phyloP scores from a whole-genome alignment of 2,329 filamentous ascomycete species.

The Pseudogymnoascus sp. region DNA sequence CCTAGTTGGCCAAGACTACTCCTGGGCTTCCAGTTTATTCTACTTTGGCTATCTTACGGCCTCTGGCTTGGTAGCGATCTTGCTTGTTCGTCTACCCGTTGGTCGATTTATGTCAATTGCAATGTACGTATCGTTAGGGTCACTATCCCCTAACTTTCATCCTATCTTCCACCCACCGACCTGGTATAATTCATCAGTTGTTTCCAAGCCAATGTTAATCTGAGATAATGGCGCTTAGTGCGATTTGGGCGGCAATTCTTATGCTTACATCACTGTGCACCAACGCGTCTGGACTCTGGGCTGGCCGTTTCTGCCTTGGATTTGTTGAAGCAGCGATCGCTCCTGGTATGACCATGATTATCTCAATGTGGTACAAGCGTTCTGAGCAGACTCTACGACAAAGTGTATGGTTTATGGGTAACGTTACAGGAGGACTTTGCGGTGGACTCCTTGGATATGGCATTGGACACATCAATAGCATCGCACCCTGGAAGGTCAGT shows the following conservation, averaged over 20 bases:
- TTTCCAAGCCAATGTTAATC: neutral
- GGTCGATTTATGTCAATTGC: conserved; percentile 6
- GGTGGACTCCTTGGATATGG: conserved; percentile 30
- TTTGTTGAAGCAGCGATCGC: conserved; percentile 20
- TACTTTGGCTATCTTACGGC: conserved; percentile 11
- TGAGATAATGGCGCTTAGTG: neutral
- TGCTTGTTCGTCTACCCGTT: conserved; percentile 15
- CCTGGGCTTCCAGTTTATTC: conserved; percentile 10
- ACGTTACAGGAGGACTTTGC: neutral
- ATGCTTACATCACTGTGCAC: conserved; percentile 12
- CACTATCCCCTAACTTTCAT: neutral
- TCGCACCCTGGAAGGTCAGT: conserved; percentile 19
- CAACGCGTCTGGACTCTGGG: conserved; percentile 17
- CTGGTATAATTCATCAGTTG: neutral
- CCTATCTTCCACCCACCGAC: neutral
- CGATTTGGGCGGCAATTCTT: conserved; percentile 10
- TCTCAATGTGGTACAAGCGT: conserved; percentile 28
- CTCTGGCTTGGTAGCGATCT: neutral
- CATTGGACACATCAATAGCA: conserved; percentile 28
- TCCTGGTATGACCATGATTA: conserved; percentile 28
- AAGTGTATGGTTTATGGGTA: conserved; percentile 22
- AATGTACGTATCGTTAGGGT: conserved; percentile 14
- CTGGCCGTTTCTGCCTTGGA: conserved; percentile 22
- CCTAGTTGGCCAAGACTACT: conserved; percentile 24
- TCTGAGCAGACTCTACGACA: conserved; percentile 28